phyloP scores from a whole-genome alignment of 192 early-diverging fungal genomes.

The Bifiguratus adelaidae region DNA sequence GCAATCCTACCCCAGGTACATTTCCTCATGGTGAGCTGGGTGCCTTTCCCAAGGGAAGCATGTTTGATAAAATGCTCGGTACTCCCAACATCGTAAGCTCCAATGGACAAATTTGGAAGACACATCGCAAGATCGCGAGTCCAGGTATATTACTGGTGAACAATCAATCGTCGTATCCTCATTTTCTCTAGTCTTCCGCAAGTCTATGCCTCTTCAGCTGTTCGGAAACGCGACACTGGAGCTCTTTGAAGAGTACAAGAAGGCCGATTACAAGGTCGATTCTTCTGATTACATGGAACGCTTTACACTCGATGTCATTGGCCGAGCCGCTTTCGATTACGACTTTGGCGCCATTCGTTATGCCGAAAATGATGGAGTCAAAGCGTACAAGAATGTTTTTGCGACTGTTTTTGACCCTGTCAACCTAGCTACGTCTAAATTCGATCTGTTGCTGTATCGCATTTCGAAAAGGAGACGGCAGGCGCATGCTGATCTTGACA shows the following conservation, averaged over 20 bases:
- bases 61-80: neutral
- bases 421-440: conserved; percentile 18
- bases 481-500: conserved; percentile 19
- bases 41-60: neutral
- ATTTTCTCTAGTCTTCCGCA: neutral
- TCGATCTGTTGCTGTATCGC: too few species aligned
- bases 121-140: neutral
- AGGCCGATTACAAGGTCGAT: too few species aligned
- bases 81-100: neutral
- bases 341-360: neutral
- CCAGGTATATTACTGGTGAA: too few species aligned
- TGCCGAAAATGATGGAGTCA: neutral
- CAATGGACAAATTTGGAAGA: neutral
- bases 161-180: too few species aligned
- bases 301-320: neutral
- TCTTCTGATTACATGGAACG: neutral
- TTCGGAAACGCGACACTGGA: neutral
- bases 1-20: neutral
- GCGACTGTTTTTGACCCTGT: conserved; percentile 11
- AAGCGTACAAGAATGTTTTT: conserved; percentile 1
- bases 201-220: neutral
- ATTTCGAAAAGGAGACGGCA: too few species aligned
- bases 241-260: neutral
- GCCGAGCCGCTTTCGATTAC: neutral
- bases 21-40: neutral